These are phyloP conservation scores for Coemansia erecta DNA, from an alignment of 192 early-diverging fungal species.

Conservation along the genomic window DNA sequence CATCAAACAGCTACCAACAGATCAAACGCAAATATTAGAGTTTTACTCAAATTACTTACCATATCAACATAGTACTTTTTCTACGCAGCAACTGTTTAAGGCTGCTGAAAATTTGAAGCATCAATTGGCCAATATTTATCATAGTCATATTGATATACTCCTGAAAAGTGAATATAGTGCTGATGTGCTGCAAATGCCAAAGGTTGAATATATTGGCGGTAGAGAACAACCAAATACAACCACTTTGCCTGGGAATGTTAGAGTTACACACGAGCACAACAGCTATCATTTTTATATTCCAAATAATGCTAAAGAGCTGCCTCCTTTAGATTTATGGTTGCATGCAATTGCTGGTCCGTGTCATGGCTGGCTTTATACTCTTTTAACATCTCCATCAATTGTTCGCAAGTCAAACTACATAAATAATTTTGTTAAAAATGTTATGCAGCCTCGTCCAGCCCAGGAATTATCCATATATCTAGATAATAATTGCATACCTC, in stretches of 20 bases:
- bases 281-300: neutral
- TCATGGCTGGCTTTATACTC: neutral
- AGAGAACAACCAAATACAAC: neutral
- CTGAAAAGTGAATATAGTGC: constrained; percentile 68
- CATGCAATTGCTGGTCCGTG: neutral
- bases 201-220: constrained; percentile 73
- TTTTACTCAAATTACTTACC: constrained; percentile 81
- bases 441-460: no score
- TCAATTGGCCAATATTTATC: constrained; percentile 73
- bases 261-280: neutral
- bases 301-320: neutral
- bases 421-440: neutral
- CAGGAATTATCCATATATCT: no score
- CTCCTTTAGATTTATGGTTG: neutral
- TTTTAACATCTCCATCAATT: neutral
- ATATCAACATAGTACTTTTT: constrained; percentile 88
- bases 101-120: constrained; percentile 87
- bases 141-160: constrained; percentile 71
- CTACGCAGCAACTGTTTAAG: constrained; percentile 67
- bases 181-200: constrained; percentile 62
- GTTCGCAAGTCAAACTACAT: neutral
- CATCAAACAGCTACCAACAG: constrained; percentile 75
- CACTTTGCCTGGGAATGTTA: constrained; percentile 21
- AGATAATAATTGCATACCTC: no score
- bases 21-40: constrained; percentile 73